phyloP scores from a whole-genome alignment of 495 filamentous ascomycete species.

The Penicillium mononematosum region DNA sequence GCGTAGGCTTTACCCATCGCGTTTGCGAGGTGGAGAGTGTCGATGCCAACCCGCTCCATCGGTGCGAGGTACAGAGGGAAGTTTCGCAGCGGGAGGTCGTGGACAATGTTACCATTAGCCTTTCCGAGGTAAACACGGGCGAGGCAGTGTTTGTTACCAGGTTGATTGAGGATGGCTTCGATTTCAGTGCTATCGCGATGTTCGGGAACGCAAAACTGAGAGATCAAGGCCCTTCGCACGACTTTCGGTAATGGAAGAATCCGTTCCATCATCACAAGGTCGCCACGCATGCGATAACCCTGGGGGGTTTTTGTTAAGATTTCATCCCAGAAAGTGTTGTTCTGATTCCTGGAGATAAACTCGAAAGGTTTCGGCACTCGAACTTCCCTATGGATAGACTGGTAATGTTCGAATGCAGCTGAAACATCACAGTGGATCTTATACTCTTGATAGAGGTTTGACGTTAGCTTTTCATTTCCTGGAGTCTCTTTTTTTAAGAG shows the following conservation, averaged over 20 bases:
- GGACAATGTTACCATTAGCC: slow-evolving; percentile 33
- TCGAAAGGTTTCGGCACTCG: slow-evolving; percentile 3
- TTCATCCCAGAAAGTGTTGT: slow-evolving; percentile 7
- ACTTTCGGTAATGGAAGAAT: slow-evolving; percentile 16
- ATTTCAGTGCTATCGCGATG: not conserved
- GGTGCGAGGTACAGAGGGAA: slow-evolving; percentile 14
- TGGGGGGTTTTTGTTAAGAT: slow-evolving; percentile 8
- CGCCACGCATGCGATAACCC: slow-evolving; percentile 1
- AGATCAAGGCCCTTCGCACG: slow-evolving; percentile 9
- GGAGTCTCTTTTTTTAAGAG: slow-evolving; percentile 15
- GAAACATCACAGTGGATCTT: slow-evolving; percentile 9
- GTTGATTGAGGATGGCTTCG: slow-evolving; percentile 1
- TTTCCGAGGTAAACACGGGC: slow-evolving; percentile 12
- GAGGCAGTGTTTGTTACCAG: slow-evolving; percentile 17
- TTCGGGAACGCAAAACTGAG: not conserved
- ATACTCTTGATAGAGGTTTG: slow-evolving; percentile 11
- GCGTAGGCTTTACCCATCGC: slow-evolving; percentile 17
- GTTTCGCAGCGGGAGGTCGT: slow-evolving; percentile 3
- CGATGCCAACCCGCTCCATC: slow-evolving; percentile 9
- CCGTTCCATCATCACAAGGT: slow-evolving; percentile 10
- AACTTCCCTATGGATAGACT: not conserved
- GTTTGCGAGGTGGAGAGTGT: slow-evolving; percentile 3
- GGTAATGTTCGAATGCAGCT: slow-evolving; percentile 8
- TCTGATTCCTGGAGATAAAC: slow-evolving; percentile 1
- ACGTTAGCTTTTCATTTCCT: slow-evolving; percentile 10